phyloP scores from a whole-genome alignment of 129 eudicot genomes.

The Sambucus nigra region DNA sequence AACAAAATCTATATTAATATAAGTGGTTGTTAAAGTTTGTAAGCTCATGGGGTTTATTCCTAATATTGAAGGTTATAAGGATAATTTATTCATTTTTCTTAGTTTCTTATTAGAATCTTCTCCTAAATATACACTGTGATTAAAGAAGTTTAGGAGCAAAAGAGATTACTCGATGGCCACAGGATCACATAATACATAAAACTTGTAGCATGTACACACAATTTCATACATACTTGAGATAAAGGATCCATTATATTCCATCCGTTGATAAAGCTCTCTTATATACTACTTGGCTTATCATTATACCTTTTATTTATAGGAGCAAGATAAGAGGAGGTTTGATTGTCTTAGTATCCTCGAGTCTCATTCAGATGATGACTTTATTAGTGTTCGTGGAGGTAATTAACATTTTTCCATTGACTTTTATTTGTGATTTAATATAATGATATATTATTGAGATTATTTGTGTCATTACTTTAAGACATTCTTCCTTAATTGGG shows the following conservation, averaged over 20 bases:
- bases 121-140: too few relatives aligned
- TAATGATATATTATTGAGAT: not conserved
- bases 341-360: slow-evolving; percentile 62
- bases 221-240: not conserved
- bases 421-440: not conserved
- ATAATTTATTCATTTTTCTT: too few relatives aligned
- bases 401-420: not conserved
- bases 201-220: not conserved
- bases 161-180: not conserved
- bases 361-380: slow-evolving; percentile 82
- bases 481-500: slow-evolving; percentile 19
- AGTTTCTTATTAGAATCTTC: too few relatives aligned
- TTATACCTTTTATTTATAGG: slow-evolving; percentile 11
- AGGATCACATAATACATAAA: not conserved
- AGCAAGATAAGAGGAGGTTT: slow-evolving; percentile 59
- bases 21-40: too few relatives aligned
- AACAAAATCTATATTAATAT: too few relatives aligned
- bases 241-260: not conserved
- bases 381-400: slow-evolving; percentile 55
- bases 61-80: too few relatives aligned
- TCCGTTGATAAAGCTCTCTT: not conserved
- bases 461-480: slow-evolving; percentile 1
- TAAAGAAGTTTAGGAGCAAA: not conserved
- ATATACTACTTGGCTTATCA: not conserved
- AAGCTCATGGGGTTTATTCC: too few relatives aligned